Evolutionary conservation across 2,329 filamentous ascomycete species (phyloP), one percentile per base, ranked within the genome.

Genomic region (Fusarium armeniacum): DNA sequence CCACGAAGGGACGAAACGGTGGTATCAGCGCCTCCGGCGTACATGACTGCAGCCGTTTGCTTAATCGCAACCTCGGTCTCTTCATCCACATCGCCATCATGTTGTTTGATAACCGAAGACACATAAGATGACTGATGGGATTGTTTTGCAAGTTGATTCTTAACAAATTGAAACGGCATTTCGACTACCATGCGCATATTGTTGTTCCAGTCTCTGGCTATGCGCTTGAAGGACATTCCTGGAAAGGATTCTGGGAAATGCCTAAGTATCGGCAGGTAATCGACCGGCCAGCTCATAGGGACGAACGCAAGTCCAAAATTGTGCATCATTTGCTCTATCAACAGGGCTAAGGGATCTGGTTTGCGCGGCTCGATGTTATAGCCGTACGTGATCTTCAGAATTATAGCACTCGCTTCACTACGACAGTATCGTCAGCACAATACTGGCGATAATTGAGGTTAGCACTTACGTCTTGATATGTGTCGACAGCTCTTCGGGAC

Each of bases 241-340:
- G 77, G 78, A 12, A 77, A 54, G 5, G 54, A 38, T 1, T 67
- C 72, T 1, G 78, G 78, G 2, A 79, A 30, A 18, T 76, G 50
- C 6, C 61, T 50, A 7, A 79, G 62, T 1, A 44, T 15, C 0
- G 77, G 78, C 0, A 79, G 26, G 2, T 70, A 45, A 26, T 79
- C 77, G 2, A 62, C 58, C 0, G 20, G 6, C 44, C 58, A 62
- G 1, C 26, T 18, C 15, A 44, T 12, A 0, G 62, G 58, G 7
- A 51, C 45, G 16, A 55, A 32, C 0, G 49, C 49, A 0, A 41
- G n/a, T 0, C 40, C 52, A 9, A 49, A 38, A 0, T 57, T 56
- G 6, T 45, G 12, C 62, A 62, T 57, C 58, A 62, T 62, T 2
- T 41, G 18, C 0, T 65, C 51, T 74, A 74, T 67, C 15, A 78